Evolutionary conservation across 306 rosid species (phyloP), one percentile per base, ranked within the genome.

Genomic region (Phaseolus lunatus): DNA sequence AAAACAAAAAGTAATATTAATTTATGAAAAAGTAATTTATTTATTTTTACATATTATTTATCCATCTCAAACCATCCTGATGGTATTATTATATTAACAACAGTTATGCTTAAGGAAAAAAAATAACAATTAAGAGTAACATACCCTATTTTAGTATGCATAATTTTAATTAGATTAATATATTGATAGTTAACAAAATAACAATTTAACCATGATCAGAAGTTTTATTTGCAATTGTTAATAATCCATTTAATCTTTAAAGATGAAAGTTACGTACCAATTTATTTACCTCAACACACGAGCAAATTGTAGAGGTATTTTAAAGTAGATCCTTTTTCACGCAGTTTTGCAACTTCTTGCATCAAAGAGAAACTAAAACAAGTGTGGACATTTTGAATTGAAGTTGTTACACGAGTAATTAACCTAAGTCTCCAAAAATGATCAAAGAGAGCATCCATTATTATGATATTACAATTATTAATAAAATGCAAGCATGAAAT

Each of bases 51-150:
- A n/a, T n/a, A n/a, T n/a, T n/a, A n/a, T n/a, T n/a, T 83, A 78
- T 77, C 95, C 95, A 57, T 90, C 92, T 70, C 92, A 88, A 73
- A 90, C 84, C 92, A 88, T 88, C 84, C 95, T 90, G 48, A 65
- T 68, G 71, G 70, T 45, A 41, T 70, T 62, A 75, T 54, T 63
- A 70, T 41, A 82, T 59, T 19, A 62, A 82, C 15, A 58, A 33
- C 61, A 78, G 65, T 61, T 23, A 59, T 45, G 39, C 54, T 33
- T 20, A 24, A 61, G 23, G 35, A 31, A 24, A 19, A 7, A 70
- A 20, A 7, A 12, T 7, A 57, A 43, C 0, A 7, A 22, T 47
- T 69, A 47, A 49, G 19, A 50, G 76, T 44, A 57, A 14, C 14
- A 12, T 54, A 48, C 64, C 37, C 24, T 78, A 20, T 10, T 37